Evolutionary conservation across 1,139 yeast genomes (phyloP).

Genomic region (Candida tropicalis): DNA sequence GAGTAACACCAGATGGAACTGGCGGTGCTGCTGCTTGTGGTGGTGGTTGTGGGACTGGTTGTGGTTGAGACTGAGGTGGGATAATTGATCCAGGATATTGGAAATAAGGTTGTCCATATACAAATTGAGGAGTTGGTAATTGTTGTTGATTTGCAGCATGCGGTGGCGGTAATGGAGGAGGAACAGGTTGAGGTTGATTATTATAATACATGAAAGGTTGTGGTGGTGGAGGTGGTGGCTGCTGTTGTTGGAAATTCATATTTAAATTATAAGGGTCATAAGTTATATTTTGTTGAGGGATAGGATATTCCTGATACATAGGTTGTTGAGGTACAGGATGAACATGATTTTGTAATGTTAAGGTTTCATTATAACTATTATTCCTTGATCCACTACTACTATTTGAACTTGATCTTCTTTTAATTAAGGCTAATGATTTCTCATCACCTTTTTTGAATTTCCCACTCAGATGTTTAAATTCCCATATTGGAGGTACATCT

Average conservation of each 20-base stretch:
- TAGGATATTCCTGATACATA: constrained; percentile 3
- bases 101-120: constrained; percentile 2
- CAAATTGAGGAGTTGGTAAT: background rate
- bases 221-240: constrained; percentile 11
- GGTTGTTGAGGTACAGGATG: constrained; percentile 13
- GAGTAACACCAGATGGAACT: too few species aligned
- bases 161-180: background rate
- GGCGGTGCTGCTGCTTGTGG: background rate
- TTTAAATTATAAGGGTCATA: constrained; percentile 7
- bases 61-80: background rate
- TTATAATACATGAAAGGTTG: constrained; percentile 14
- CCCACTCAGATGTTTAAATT: constrained; percentile 84
- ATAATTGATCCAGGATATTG: background rate
- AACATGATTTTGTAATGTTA: constrained; percentile 10
- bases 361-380: constrained; percentile 17
- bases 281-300: constrained; percentile 1
- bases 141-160: background rate
- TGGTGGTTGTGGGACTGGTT: constrained; percentile 14
- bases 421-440: constrained; percentile 62
- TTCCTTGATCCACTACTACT: constrained; percentile 20
- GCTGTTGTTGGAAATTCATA: constrained; percentile 4
- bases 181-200: constrained; percentile 9
- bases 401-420: constrained; percentile 57
- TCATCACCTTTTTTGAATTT: constrained; percentile 76
- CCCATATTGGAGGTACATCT: constrained; percentile 61